These are phyloP conservation scores for Prunus fruticosa DNA, from an alignment of 306 rosid genomes.

Conservation along the genomic window DNA sequence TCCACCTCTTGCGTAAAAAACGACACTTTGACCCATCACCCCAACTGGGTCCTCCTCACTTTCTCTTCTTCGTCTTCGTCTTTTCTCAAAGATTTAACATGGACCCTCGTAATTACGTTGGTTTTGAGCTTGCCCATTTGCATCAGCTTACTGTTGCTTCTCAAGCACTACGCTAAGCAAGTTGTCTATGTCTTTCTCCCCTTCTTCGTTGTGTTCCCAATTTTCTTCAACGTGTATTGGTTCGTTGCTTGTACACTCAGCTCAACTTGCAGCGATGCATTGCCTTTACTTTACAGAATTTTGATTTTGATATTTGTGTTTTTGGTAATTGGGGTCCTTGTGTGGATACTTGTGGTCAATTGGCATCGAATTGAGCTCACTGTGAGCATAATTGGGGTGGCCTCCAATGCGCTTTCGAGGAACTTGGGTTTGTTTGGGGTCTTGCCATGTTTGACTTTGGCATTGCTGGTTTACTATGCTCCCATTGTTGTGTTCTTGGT, in stretches of 20 bases:
- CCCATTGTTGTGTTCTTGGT: constrained; percentile 82
- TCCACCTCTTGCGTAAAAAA: constrained; percentile 53
- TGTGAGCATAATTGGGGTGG: constrained; percentile 67
- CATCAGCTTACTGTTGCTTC: constrained; percentile 49
- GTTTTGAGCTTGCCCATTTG: constrained; percentile 64
- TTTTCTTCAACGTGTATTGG: constrained; percentile 82
- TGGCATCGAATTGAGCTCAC: constrained; percentile 91
- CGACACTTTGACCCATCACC: constrained; percentile 6
- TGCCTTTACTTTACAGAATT: constrained; percentile 68
- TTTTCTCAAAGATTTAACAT: constrained; percentile 41
- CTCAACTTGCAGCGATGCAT: constrained; percentile 49
- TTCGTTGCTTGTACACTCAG: constrained; percentile 78
- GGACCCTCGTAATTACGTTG: constrained; percentile 74
- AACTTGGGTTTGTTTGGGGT: constrained; percentile 66
- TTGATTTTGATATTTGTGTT: constrained; percentile 57
- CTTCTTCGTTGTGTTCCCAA: constrained; percentile 58
- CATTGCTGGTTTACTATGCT: constrained; percentile 51
- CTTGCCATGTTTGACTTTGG: constrained; percentile 60
- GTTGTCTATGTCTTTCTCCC: constrained; percentile 72
- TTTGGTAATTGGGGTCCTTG: constrained; percentile 54
- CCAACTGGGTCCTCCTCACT: constrained; percentile 17
- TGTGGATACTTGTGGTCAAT: constrained; percentile 78
- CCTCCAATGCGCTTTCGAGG: constrained; percentile 63
- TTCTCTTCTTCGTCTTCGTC: constrained; percentile 39
- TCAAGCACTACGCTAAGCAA: constrained; percentile 79